Evolutionary conservation across 2,329 filamentous ascomycete genomes (phyloP).

Genomic region (Clarireedia monteithiana): DNA sequence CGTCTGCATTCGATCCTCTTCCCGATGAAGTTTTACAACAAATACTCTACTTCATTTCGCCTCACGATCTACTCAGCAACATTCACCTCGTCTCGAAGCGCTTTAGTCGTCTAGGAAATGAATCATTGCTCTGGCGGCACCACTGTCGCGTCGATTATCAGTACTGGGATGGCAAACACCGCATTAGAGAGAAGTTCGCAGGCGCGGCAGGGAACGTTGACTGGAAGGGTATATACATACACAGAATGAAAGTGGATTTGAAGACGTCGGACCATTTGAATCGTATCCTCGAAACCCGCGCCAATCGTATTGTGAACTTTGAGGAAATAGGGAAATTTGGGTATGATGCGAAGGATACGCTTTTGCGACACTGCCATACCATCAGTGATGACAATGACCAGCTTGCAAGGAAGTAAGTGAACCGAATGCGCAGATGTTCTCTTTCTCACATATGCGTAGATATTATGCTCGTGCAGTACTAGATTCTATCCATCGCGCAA

Average conservation of each 20-base stretch:
- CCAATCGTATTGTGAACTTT: conserved; percentile 60
- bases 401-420: conserved; percentile 58
- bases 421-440: neutral
- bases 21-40: conserved; percentile 82
- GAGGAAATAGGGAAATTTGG: conserved; percentile 64
- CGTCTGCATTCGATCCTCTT: conserved; percentile 14
- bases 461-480: conserved; percentile 71
- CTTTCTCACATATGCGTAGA: conserved; percentile 33
- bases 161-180: conserved; percentile 66
- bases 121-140: conserved; percentile 71
- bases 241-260: conserved; percentile 45
- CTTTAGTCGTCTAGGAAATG: conserved; percentile 57
- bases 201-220: conserved; percentile 48
- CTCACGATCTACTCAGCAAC: conserved; percentile 42
- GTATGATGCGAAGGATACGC: conserved; percentile 82
- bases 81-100: conserved; percentile 52
- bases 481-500: conserved; percentile 70
- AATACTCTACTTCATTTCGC: conserved; percentile 59
- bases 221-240: conserved; percentile 66
- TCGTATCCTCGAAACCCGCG: conserved; percentile 61
- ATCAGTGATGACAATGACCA: conserved; percentile 58
- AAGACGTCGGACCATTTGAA: conserved; percentile 51
- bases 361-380: conserved; percentile 57
- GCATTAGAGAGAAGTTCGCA: conserved; percentile 48
- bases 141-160: conserved; percentile 63